Evolutionary conservation across 1,284 basidiomycete species (phyloP).

Genomic region (Thecaphora thlaspeos): DNA sequence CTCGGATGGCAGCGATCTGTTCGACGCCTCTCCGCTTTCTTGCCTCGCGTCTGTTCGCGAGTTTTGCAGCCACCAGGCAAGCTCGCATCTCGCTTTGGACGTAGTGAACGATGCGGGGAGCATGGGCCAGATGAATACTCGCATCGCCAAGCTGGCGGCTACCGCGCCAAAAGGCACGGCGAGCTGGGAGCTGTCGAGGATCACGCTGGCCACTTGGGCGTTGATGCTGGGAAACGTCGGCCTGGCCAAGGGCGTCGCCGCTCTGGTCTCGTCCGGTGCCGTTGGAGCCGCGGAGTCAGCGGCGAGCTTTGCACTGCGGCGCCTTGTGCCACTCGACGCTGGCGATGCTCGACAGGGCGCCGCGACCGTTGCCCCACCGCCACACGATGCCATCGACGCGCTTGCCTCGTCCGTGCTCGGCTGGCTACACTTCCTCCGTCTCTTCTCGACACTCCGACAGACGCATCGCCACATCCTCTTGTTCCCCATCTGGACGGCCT

Average conservation of each 20-base stretch:
- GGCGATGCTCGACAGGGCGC: neutral
- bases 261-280: constrained; percentile 9
- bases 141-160: constrained; percentile 30
- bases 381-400: constrained; percentile 27
- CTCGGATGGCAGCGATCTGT: constrained; percentile 2
- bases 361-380: neutral
- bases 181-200: constrained; percentile 30
- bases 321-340: constrained; percentile 6
- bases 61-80: constrained; percentile 5
- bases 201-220: constrained; percentile 45
- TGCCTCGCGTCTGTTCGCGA: constrained; percentile 14
- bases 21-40: constrained; percentile 8
- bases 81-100: constrained; percentile 21
- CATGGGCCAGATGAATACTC: constrained; percentile 23
- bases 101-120: constrained; percentile 17
- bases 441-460: constrained; percentile 5
- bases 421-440: constrained; percentile 44
- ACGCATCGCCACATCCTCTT: too few species aligned
- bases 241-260: constrained; percentile 26
- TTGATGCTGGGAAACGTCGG: constrained; percentile 34
- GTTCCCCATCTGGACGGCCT: too few species aligned
- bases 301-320: constrained; percentile 10
- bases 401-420: constrained; percentile 30
- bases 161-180: constrained; percentile 25
- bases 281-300: constrained; percentile 4